phyloP scores from a whole-genome alignment of 78 protist species.

The Cavenderia fasciculata region DNA sequence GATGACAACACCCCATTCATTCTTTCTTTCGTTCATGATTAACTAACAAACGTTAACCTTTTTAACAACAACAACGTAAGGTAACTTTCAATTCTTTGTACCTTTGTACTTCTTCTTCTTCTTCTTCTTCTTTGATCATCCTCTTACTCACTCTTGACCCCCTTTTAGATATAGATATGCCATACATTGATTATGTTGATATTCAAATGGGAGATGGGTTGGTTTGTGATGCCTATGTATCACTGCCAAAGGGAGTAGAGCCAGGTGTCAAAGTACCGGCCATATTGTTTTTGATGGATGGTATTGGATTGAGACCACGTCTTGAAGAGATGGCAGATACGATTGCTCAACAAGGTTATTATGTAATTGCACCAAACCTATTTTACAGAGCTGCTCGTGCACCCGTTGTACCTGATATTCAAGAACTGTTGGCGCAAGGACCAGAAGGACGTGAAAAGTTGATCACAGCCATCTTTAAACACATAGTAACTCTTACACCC shows the following conservation, averaged over 20 bases:
- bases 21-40: too few species aligned
- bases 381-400: conserved; percentile 24
- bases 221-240: conserved; percentile 29
- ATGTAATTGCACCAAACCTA: conserved; percentile 44
- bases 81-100: too few species aligned
- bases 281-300: conserved; percentile 47
- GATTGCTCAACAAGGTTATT: conserved; percentile 46
- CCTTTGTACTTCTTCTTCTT: too few species aligned
- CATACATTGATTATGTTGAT: conserved; percentile 22
- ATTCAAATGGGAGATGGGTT: conserved; percentile 36
- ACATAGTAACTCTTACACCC: not conserved
- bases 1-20: too few species aligned
- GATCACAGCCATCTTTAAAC: not conserved
- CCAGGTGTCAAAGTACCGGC: too few species aligned
- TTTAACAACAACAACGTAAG: too few species aligned
- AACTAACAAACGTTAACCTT: too few species aligned
- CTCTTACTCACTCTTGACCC: too few species aligned
- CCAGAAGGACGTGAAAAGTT: not conserved
- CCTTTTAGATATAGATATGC: too few species aligned
- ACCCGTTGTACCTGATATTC: not conserved
- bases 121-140: too few species aligned
- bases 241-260: conserved; percentile 48
- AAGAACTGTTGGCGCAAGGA: not conserved
- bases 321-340: conserved; percentile 16
- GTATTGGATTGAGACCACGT: conserved; percentile 36